A percentile compares a stretch with the other conserved stretches of the same genome.
Conservation (phyloP, 106 monocot species). For the Hemerocallis citrina region DNA sequence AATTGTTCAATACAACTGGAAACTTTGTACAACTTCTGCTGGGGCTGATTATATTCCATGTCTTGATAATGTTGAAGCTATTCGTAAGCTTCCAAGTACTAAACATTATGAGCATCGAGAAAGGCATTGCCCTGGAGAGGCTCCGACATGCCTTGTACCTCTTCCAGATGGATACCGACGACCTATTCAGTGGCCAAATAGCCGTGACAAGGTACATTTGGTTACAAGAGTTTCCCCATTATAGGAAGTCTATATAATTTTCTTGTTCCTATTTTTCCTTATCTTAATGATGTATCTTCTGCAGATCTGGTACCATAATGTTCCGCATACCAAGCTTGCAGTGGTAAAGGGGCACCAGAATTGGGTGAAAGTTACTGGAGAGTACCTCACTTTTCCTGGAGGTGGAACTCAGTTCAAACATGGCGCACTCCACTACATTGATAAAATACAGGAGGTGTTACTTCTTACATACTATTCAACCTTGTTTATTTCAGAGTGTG, state of each 20-base stretch:
- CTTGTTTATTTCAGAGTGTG: not conserved
- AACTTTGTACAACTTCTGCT: slow-evolving; percentile 59
- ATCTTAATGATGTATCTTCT: not conserved
- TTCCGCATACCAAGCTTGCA: slow-evolving; percentile 77
- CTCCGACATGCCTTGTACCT: slow-evolving; percentile 73
- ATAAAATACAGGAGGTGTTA: slow-evolving; percentile 67
- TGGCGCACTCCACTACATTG: slow-evolving; percentile 79
- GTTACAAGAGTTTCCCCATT: not conserved
- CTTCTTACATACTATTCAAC: not conserved
- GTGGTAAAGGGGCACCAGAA: slow-evolving; percentile 74
- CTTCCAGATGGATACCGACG: slow-evolving; percentile 72
- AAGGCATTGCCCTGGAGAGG: slow-evolving; percentile 75
- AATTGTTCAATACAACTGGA: slow-evolving; percentile 39
- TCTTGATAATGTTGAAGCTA: slow-evolving; percentile 68
- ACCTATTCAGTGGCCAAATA: slow-evolving; percentile 69
- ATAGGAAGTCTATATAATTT: not conserved
- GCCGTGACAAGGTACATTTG: slow-evolving; percentile 82
- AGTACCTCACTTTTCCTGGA: slow-evolving; percentile 82
- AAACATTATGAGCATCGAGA: slow-evolving; percentile 89
- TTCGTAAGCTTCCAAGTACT: slow-evolving; percentile 48
- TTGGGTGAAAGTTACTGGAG: slow-evolving; percentile 82
- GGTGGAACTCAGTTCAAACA: slow-evolving; percentile 91
- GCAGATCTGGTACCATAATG: slow-evolving; percentile 90
- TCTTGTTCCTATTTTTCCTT: not conserved
- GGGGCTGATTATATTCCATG: slow-evolving; percentile 87